Evolutionary conservation across 2,329 filamentous ascomycete genomes (phyloP), one percentile per base, ranked within the genome.

Genomic region (Botrytis tulipae): DNA sequence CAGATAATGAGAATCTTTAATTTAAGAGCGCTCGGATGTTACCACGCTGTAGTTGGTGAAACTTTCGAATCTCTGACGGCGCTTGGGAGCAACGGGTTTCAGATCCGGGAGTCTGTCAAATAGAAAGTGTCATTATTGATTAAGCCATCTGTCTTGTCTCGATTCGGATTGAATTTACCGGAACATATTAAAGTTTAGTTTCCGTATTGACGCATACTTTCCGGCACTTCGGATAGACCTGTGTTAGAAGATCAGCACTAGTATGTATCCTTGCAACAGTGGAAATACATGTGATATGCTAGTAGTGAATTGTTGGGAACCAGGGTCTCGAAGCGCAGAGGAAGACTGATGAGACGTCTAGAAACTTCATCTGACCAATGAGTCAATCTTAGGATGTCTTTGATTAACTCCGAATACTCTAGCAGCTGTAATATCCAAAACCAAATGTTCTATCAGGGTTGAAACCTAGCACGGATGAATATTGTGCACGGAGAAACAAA

Each of bases 391-490:
- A 57, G 12, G n/a, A 57, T 42, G 14, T 29, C 61, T 29, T 57
- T 3, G 46, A 20, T 44, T 7, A 20, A 40, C 32, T 68, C 29
- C 29, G 44, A 40, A 37, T 32, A 29, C 32, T 68, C 29, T 44
- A 20, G 40, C 67, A 20, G 7, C n/a, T 40, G 35, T 40, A 2
- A 42, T 44, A 20, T 18, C 37, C 35, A 22, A 37, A 35, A 35
- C 42, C n/a, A 44, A 68, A 7, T 18, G 29, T 37, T 40, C n/a
- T 42, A 29, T 51, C 51, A 42, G 29, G 40, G 18, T 59, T 72
- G 71, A 72, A 68, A 68, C 71, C 37, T 40, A 60, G 51, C 62
- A 72, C 29, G 29, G 29, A 72, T 68, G 42, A 18, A 42, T 25
- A 48, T 68, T 18, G 18, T 32, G 71, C 71, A 68, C 62, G 25